Evolutionary conservation across 2,329 filamentous ascomycete genomes (phyloP).

Genomic region (Didymosphaeria variabile): DNA sequence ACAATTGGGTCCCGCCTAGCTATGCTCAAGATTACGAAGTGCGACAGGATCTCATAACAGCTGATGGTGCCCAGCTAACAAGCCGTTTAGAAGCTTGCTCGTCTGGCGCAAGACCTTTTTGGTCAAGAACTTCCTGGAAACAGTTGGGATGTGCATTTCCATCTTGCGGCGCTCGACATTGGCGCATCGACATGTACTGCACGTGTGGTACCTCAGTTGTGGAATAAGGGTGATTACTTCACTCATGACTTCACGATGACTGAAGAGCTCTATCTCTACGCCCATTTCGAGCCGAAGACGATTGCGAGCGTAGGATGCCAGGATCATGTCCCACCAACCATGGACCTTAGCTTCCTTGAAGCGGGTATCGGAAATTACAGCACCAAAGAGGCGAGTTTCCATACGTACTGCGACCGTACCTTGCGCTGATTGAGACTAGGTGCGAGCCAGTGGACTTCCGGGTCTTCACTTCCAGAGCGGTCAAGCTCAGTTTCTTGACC

Average conservation of each 20-base stretch:
- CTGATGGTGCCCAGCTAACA: not conserved
- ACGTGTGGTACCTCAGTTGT: not conserved
- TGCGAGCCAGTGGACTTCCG: not conserved
- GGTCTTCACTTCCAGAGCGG: not conserved
- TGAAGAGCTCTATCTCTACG: not conserved
- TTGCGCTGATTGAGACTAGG: not conserved
- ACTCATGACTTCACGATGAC: not conserved
- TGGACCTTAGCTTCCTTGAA: not conserved
- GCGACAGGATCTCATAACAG: not conserved
- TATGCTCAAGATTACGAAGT: constrained; percentile 2
- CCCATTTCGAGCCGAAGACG: not conserved
- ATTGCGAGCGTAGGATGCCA: too few relatives aligned
- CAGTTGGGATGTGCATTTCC: constrained; percentile 2
- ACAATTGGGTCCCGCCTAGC: not conserved
- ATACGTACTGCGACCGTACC: too few relatives aligned
- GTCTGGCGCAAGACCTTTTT: not conserved
- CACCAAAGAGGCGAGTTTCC: not conserved
- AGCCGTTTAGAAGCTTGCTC: not conserved
- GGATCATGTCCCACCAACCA: not conserved
- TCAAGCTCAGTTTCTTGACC: not conserved
- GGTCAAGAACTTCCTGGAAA: not conserved
- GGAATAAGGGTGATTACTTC: not conserved
- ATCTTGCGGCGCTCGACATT: constrained; percentile 2
- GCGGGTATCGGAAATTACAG: not conserved
- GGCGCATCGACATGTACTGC: not conserved